Base-by-base conservation (phyloP, 75 land plant species). In the Gnetum montanum region DNA sequence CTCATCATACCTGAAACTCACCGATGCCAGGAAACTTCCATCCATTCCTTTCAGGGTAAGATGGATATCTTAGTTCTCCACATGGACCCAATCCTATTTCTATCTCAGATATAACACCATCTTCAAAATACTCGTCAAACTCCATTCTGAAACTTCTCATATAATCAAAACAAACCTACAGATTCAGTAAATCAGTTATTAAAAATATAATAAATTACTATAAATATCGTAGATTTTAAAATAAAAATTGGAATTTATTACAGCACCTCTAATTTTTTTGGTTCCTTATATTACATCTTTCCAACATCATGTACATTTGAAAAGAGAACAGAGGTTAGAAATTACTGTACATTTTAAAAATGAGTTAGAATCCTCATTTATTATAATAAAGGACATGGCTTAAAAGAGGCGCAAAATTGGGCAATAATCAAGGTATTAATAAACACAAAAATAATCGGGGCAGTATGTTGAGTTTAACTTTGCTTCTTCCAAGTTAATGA, bases 11-110 rank as follows among this genome's bases (percentile, higher is more conserved):
- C 98, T 94, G 95, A 54, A 94, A 94, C 64, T 94, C 85, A 26
- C 98, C 98, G 74, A 79, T 79, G 35, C 98, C 98, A 18, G 98
- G 98, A 66, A 82, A 88, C 59, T 75, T 79, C 98, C 98, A 94
- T 28, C 95, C 98, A 69, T 85, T 80, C 63, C 79, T 82, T 61
- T 70, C 86, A 34, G 94, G 90, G 70, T 80, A 85, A 8, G 98
- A 94, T 57, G 98, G 98, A 58, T 88, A 94, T 1, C 98, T 69
- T 6, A 94, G 75, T 73, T 94, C 98, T 52, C 95, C 98, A 74
- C 95, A 88, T 7, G 98, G 82, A 52, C 95, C 98, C 23, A 94
- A 72, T 54, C 95, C 98, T 66, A 94, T 64, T 70, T 83, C 87
- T 45, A 94, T 74, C 65, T 82, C 82, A 16, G 85, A 70, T 3